These are phyloP conservation scores for Ophiostoma himal-ulmi DNA, from an alignment of 2,329 filamentous ascomycete species.

Conservation along the genomic window DNA sequence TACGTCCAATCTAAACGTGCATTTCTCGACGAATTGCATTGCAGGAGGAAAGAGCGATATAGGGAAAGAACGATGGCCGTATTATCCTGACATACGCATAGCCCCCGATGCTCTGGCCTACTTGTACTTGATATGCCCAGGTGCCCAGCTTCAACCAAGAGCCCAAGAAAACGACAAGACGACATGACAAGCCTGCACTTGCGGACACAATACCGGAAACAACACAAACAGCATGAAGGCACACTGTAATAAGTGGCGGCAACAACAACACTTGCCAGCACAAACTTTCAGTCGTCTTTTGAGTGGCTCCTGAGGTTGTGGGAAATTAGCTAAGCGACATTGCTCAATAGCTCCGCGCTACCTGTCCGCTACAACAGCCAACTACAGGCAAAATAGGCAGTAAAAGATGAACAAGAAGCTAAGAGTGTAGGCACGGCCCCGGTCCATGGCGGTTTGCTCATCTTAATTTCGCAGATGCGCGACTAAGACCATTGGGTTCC, in stretches of 20 bases:
- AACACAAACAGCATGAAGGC: background rate
- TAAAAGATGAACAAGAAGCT: background rate
- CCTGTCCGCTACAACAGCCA: background rate
- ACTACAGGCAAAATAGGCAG: background rate
- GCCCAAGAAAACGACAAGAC: background rate
- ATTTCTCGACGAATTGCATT: background rate
- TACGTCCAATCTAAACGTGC: slow-evolving; percentile 2
- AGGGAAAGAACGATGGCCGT: background rate
- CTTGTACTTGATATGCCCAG: too few species aligned
- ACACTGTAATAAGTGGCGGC: background rate
- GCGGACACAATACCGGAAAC: background rate
- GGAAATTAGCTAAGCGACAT: slow-evolving; percentile 37
- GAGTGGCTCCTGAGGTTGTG: slow-evolving; percentile 22
- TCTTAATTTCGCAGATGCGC: slow-evolving; percentile 23
- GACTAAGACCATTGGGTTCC: slow-evolving; percentile 11
- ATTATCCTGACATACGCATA: background rate
- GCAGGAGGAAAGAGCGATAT: too few species aligned
- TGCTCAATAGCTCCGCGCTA: slow-evolving; percentile 23
- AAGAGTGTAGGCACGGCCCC: slow-evolving; percentile 17
- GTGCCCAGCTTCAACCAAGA: background rate
- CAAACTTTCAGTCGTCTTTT: background rate
- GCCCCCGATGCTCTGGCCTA: background rate
- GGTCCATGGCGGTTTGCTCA: slow-evolving; percentile 18
- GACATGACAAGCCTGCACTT: background rate
- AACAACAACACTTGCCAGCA: background rate